Base-by-base conservation (phyloP, 441 rosid genomes). In the Adansonia madagascariensis region DNA sequence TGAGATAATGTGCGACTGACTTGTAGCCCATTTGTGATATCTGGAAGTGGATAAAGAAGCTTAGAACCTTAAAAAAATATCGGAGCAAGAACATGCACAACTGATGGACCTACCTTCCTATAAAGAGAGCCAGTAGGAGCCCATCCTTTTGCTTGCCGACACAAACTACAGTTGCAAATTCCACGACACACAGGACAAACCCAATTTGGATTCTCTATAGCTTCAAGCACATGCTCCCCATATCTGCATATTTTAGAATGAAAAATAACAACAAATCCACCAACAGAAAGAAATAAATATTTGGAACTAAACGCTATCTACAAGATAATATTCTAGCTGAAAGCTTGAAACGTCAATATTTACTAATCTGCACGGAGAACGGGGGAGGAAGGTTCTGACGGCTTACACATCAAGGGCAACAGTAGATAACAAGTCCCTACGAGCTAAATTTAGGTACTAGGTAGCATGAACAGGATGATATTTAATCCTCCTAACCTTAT, bases 191-290 rank as follows among this genome's bases (percentile, higher is more conserved):
- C 90, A 1, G 99, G 98, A 78, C 99, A 92, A 67, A 81, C 65
- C 98, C 99, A 95, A 68, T 88, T 79, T 35, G 91, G 91, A 73
- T 94, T 90, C 81, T 91, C 92, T 4, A 80, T 55, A 78, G 98
- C 95, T 87, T 95, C 99, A 71, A 90, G 89, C 47, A 94, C 94
- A 87, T 94, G 94, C 88, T 95, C 98, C 4, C 98, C 97, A 27
- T 95, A 94, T 71, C 99, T 95, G 80, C 57, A 79, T 8, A 63
- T 47, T 47, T 15, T 49, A 47, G 53, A 73, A 43, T 17, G 49
- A 10, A 35, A n/a, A 50, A 20, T 68, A 49, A 49, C 14, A 22
- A 14, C 43, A 49, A 24, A 71, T 31, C 8, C 27, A 4, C 15
- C 74, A 31, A n/a, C 17, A 8, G 15, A 52, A 52, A 4, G 15